These are phyloP conservation scores for Penicillium sp. DNA, from an alignment of 2,329 filamentous ascomycete genomes.

Conservation along the genomic window DNA sequence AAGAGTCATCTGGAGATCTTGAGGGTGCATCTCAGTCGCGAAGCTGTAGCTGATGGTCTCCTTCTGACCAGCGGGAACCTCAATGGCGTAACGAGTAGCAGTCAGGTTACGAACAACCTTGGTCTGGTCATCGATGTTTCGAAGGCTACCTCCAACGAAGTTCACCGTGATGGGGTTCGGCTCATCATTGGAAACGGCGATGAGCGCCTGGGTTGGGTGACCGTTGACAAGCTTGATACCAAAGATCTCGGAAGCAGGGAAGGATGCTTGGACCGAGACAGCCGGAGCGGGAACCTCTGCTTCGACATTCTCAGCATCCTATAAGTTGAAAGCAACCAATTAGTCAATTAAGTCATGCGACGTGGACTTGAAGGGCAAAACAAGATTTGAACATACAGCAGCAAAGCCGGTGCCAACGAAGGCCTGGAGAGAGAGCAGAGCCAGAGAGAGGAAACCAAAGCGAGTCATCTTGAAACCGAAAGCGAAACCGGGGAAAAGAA, in stretches of 20 bases:
- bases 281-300: constrained; percentile 60
- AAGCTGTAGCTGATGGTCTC: constrained; percentile 80
- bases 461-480: constrained; percentile 62
- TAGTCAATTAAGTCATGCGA: constrained; percentile 25
- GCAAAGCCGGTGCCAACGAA: constrained; percentile 63
- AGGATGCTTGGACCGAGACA: constrained; percentile 57
- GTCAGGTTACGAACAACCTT: constrained; percentile 82
- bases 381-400: constrained; percentile 52
- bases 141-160: constrained; percentile 73
- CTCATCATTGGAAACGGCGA: constrained; percentile 85
- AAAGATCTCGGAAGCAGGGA: constrained; percentile 74
- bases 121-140: constrained; percentile 57
- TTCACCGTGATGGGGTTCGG: constrained; percentile 69
- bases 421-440: constrained; percentile 68
- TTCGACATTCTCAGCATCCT: constrained; percentile 63
- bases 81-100: constrained; percentile 67
- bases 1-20: constrained; percentile 78
- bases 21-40: constrained; percentile 85
- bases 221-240: constrained; percentile 96
- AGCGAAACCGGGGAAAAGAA: constrained; percentile 12
- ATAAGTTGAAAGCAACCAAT: constrained; percentile 16
- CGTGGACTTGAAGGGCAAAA: not conserved
- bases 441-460: constrained; percentile 69
- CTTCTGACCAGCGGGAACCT: constrained; percentile 72
- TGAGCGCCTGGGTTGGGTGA: constrained; percentile 74